Evolutionary conservation across 768 basidiomycete species (phyloP), one percentile per base, ranked within the genome.

Genomic region (Jaapia argillacea): DNA sequence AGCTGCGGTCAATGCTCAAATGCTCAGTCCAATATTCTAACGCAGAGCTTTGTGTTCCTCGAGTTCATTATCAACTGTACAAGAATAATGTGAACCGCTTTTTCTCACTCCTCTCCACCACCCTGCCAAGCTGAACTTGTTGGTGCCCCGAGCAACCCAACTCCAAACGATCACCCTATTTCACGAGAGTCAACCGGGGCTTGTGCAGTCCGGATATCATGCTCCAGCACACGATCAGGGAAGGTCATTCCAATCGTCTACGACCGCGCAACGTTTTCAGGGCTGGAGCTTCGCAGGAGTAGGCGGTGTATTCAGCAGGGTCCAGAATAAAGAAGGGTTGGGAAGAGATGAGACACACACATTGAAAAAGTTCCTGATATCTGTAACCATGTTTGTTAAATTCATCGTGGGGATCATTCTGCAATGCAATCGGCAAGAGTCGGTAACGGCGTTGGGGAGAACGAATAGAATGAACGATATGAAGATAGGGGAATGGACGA

Each of bases 241-340:
- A 96, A 96, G 4, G 91, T 88, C 14, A 88, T 93, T 43, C 79
- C 79, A 41, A 96, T 83, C 5, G 77, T 81, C 59, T 92, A 96
- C 0, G 71, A 54, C 1, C 81, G 69, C 6, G 68, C 53, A 3
- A 64, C 48, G 50, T 82, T 78, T 51, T 82, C 83, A 0, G 87
- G 81, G 6, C 78, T 75, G 5, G 90, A 77, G 1, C 86, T 91
- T 33, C 16, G 24, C 36, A 2, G 18, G 6, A 20, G 52, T 48
- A 51, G 14, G 16, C 24, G 23, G 24, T 3, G 27, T 13, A 35
- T 18, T 13, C 4, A 24, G 1, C 14, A 16, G n/a, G 22, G 16
- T 14, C 13, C 5, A 26, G n/a, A 21, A 39, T 4, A 18, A 41
- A n/a, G n/a, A n/a, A n/a, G n/a, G n/a, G n/a, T n/a, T n/a, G n/a